Evolutionary conservation across 371 early-diverging fungal genomes (phyloP).

Genomic region (Mucor lusitanicus): DNA sequence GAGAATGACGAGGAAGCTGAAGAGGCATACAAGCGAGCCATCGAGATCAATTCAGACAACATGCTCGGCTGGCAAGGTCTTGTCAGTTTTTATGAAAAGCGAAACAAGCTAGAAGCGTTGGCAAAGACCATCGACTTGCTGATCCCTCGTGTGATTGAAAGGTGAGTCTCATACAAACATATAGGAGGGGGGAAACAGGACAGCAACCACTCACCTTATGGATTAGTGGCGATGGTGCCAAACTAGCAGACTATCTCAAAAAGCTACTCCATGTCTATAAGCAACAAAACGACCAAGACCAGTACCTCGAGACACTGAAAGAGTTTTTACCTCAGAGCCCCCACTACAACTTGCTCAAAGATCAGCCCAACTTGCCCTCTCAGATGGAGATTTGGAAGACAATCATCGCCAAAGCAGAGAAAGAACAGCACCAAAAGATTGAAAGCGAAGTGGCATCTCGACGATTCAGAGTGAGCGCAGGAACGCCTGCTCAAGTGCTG

Average conservation of each 20-base stretch:
- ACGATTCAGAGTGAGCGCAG: conserved; percentile 71
- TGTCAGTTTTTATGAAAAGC: conserved; percentile 62
- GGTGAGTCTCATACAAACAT: not conserved
- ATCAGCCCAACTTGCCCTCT: conserved; percentile 40
- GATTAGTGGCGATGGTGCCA: conserved; percentile 56
- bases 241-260: conserved; percentile 58
- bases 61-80: conserved; percentile 82
- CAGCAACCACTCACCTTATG: not conserved
- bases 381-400: conserved; percentile 57
- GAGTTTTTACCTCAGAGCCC: conserved; percentile 54
- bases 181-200: too few species aligned
- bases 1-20: conserved; percentile 67
- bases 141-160: conserved; percentile 30
- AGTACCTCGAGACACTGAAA: conserved; percentile 56
- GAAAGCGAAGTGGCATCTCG: conserved; percentile 68
- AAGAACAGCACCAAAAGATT: conserved; percentile 57
- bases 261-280: conserved; percentile 58
- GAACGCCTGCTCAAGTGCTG: conserved; percentile 58
- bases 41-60: conserved; percentile 57
- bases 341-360: conserved; percentile 50
- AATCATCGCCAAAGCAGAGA: conserved; percentile 59
- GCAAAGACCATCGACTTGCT: conserved; percentile 46
- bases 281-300: conserved; percentile 33
- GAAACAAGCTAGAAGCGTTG: conserved; percentile 43
- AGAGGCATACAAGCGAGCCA: conserved; percentile 69